Percentiles rank a stretch among this genome's conserved stretches.
phyloP scores from a whole-genome alignment of 371 early-diverging fungal species.

The Rhizopus delemar region DNA sequence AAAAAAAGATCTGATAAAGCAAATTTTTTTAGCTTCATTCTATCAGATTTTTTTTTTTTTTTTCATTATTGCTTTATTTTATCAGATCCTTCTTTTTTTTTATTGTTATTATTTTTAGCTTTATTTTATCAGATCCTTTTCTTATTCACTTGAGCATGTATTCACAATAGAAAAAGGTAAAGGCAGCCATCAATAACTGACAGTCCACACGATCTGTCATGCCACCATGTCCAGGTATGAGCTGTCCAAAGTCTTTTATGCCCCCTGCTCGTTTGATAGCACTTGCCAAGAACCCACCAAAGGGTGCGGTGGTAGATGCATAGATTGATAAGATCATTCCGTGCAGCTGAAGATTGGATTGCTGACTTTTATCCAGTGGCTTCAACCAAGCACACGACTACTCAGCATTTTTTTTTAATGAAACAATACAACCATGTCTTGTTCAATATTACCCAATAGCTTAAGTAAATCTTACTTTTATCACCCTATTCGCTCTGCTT shows the following conservation, averaged over 20 bases:
- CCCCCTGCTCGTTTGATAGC: constrained; percentile 30
- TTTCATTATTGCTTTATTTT: not conserved
- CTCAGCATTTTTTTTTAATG: too few relatives aligned
- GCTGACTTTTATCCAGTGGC: not conserved
- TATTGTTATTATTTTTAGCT: not conserved
- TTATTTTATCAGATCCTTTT: not conserved
- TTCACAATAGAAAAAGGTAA: constrained; percentile 26
- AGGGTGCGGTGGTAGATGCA: constrained; percentile 29
- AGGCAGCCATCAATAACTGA: constrained; percentile 34
- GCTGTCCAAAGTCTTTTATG: constrained; percentile 33
- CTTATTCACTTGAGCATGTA: not conserved
- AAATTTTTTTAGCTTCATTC: too few relatives aligned
- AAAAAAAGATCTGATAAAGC: too few relatives aligned
- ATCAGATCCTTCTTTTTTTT: constrained; percentile 1
- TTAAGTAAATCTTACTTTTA: constrained; percentile 18
- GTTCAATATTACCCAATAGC: constrained; percentile 15
- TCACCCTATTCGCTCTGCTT: too few relatives aligned
- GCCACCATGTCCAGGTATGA: constrained; percentile 41
- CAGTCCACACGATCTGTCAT: constrained; percentile 37
- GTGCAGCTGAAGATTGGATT: constrained; percentile 14
- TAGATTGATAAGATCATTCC: constrained; percentile 20
- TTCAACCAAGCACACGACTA: not conserved
- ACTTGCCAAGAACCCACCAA: constrained; percentile 36
- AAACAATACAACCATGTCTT: not conserved
- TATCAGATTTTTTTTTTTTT: too few relatives aligned